Evolutionary conservation across 331 rosid genomes (phyloP), one percentile per base, ranked within the genome.

Genomic region (Pyrus hybrid): DNA sequence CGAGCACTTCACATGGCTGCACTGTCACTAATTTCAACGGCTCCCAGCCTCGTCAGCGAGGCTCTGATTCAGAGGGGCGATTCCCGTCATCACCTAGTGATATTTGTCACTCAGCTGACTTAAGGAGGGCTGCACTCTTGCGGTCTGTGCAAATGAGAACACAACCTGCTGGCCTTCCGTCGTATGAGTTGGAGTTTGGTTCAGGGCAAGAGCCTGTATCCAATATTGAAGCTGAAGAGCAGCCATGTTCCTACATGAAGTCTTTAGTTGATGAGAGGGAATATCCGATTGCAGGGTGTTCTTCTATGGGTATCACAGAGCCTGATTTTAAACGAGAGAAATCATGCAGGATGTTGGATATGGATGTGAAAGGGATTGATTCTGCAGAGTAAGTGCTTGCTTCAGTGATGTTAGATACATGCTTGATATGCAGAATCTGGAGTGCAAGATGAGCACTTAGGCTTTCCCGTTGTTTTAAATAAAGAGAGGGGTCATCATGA

Each of bases 11-110:
- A 13, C 86, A 87, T 64, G 84, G 92, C 77, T 86, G 89, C 37
- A 62, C 83, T 5, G 65, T 83, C 68, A 73, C 87, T 35, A 76
- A 87, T 0, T 76, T 83, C 57, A 56, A 83, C 33, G 35, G 87
- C 82, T 53, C 94, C 30, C 96, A 90, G 79, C 86, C 92, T 23
- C 98, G 96, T 64, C 95, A 90, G 63, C 87, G 95, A 71, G 89
- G 93, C 63, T 93, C 96, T 26, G 96, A 93, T 79, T 93, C 98
- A 2, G 98, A 93, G 77, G 95, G 93, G 26, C 90, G 98, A 23
- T 91, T 93, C 78, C 98, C 98, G n/a, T 93, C 95, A 63, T 93
- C 96, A 29, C 98, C 98, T 8, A 93, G 98, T 60, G 98, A 93
- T 68, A 91, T 93, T 71, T 93, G 96, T 80, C 98, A 93, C 90